A percentile compares a stretch with the other conserved stretches of the same genome.
phyloP scores from a whole-genome alignment of 2,329 filamentous ascomycete genomes.

The Myriosclerotinia scirpicola region DNA sequence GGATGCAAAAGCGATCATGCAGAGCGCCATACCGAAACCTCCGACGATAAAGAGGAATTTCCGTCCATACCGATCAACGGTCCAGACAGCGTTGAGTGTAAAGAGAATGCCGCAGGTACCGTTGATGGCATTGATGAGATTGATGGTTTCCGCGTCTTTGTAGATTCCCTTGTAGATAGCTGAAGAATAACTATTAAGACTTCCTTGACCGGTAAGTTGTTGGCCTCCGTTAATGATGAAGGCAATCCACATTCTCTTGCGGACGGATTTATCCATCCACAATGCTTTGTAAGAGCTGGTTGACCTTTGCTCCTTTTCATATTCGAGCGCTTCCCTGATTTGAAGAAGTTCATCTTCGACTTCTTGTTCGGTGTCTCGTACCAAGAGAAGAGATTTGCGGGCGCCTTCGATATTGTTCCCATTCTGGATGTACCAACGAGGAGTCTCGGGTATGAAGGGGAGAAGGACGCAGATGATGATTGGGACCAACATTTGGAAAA shows the following conservation, averaged over 20 bases:
- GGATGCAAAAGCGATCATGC: conserved; percentile 65
- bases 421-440: conserved; percentile 66
- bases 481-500: conserved; percentile 70
- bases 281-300: conserved; percentile 60
- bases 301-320: conserved; percentile 68
- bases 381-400: conserved; percentile 49
- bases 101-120: conserved; percentile 72
- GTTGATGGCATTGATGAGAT: conserved; percentile 73
- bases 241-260: conserved; percentile 64
- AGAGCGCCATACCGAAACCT: conserved; percentile 65
- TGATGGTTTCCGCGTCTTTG: conserved; percentile 57
- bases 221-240: conserved; percentile 66
- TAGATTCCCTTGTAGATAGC: conserved; percentile 73
- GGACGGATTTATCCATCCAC: conserved; percentile 68
- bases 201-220: conserved; percentile 46
- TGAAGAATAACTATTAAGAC: conserved; percentile 71
- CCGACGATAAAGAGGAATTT: conserved; percentile 69
- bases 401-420: conserved; percentile 52
- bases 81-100: conserved; percentile 72
- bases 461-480: conserved; percentile 60
- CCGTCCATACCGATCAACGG: conserved; percentile 68
- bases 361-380: conserved; percentile 63
- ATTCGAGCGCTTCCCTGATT: conserved; percentile 69
- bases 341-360: conserved; percentile 60
- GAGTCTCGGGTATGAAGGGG: conserved; percentile 67